phyloP scores from a whole-genome alignment of 1,284 basidiomycete species.

The Termitomyces sp. region DNA sequence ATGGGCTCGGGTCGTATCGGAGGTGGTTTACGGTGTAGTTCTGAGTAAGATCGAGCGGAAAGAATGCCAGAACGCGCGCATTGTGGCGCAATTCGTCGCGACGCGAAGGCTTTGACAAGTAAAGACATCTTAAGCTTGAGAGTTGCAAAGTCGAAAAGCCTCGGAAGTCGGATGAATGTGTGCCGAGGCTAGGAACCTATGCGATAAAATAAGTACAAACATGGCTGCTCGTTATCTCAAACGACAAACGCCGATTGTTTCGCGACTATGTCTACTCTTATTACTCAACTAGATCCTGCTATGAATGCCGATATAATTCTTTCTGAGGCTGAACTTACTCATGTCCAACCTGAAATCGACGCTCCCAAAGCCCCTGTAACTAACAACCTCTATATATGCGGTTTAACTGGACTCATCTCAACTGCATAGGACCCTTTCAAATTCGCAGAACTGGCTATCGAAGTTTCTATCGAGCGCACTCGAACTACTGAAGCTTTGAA shows the following conservation, averaged over 20 bases:
- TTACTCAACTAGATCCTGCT: not conserved
- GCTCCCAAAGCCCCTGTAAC: conserved; percentile 21
- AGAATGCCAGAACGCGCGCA: not conserved
- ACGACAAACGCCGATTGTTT: conserved; percentile 3
- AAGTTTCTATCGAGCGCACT: conserved; percentile 51
- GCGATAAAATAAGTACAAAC: conserved; percentile 8
- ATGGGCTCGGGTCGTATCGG: conserved; percentile 15
- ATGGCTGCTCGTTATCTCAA: conserved; percentile 1
- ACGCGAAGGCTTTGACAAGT: not conserved
- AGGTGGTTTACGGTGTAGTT: conserved; percentile 17
- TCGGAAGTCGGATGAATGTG: not conserved
- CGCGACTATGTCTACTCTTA: conserved; percentile 6
- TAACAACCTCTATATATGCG: conserved; percentile 14
- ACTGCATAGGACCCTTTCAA: conserved; percentile 35
- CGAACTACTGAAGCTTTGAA: conserved; percentile 54
- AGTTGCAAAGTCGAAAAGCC: not conserved
- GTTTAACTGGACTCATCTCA: conserved; percentile 2
- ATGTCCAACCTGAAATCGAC: conserved; percentile 22
- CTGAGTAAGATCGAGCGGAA: conserved; percentile 14
- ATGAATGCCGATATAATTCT: not conserved
- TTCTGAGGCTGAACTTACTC: conserved; percentile 14
- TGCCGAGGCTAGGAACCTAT: not conserved
- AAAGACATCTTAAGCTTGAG: conserved; percentile 4
- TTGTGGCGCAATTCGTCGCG: conserved; percentile 8
- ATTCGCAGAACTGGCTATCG: conserved; percentile 46